These are phyloP conservation scores for Wickerhamomyces sydowiorum DNA, from an alignment of 805 yeast genomes.

Conservation along the genomic window DNA sequence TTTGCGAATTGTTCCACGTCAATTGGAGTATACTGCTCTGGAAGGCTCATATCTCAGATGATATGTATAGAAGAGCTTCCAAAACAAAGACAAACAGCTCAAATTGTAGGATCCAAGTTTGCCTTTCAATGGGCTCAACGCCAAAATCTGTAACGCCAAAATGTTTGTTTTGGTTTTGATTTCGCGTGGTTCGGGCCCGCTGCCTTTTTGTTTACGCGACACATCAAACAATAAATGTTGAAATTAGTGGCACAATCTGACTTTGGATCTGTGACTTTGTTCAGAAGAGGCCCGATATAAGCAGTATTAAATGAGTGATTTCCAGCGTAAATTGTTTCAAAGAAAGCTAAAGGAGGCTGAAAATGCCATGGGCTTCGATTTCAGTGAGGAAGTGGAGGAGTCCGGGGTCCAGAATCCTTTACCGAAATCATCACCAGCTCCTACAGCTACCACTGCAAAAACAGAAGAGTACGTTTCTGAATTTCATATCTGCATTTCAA, in stretches of 20 bases:
- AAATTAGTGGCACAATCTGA: not conserved
- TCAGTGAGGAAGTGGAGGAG: constrained; percentile 1
- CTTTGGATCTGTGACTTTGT: not conserved
- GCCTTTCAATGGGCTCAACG: too few relatives aligned
- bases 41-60: not conserved
- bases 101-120: too few relatives aligned
- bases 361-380: constrained; percentile 1
- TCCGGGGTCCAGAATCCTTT: not conserved
- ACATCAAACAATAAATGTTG: too few relatives aligned
- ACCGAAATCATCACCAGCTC: not conserved
- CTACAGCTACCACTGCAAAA: not conserved
- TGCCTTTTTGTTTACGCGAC: too few relatives aligned
- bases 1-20: constrained; percentile 14
- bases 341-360: constrained; percentile 9
- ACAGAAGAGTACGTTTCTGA: not conserved
- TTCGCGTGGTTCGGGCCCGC: too few relatives aligned
- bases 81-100: too few relatives aligned
- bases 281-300: too few relatives aligned
- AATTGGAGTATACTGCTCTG: constrained; percentile 1
- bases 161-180: too few relatives aligned
- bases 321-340: constrained; percentile 9
- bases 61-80: too few relatives aligned
- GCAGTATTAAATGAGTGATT: constrained; percentile 5
- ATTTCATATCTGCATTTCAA: too few relatives aligned
- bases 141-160: too few relatives aligned